Percentiles rank a stretch among this genome's conserved stretches.
Conservation (phyloP, 495 filamentous ascomycete species). For the Penicillium cosmopolitanum region DNA sequence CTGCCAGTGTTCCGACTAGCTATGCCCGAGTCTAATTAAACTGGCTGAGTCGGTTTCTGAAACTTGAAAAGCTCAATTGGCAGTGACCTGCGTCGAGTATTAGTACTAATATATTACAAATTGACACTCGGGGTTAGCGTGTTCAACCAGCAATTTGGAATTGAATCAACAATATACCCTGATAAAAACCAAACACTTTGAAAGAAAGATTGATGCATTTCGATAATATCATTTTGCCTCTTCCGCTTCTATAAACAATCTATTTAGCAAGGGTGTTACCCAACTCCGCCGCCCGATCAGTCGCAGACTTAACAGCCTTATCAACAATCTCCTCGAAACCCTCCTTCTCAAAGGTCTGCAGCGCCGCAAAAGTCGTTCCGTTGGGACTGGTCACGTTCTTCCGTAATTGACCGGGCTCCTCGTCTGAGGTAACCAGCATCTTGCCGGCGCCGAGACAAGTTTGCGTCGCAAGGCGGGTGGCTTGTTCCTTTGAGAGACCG, state of each 20-base stretch:
- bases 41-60: too few species aligned
- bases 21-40: too few species aligned
- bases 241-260: neutral
- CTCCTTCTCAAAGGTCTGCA: slow-evolving; percentile 41
- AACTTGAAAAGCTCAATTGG: too few species aligned
- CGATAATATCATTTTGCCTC: neutral
- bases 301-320: slow-evolving; percentile 45
- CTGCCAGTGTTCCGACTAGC: too few species aligned
- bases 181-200: neutral
- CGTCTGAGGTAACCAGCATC: slow-evolving; percentile 43
- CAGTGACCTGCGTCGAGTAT: too few species aligned
- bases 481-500: slow-evolving; percentile 42
- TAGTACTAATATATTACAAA: neutral
- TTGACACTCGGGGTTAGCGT: too few species aligned
- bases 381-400: slow-evolving; percentile 51
- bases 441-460: slow-evolving; percentile 48
- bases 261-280: slow-evolving; percentile 24
- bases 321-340: slow-evolving; percentile 41
- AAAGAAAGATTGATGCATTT: neutral
- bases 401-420: slow-evolving; percentile 41
- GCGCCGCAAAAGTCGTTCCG: slow-evolving; percentile 44
- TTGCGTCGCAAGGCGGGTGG: slow-evolving; percentile 44
- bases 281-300: slow-evolving; percentile 39
- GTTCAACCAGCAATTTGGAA: too few species aligned
- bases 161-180: too few species aligned